These are phyloP conservation scores for Aspergillus leporis DNA, from an alignment of 495 filamentous ascomycete genomes.

Conservation along the genomic window DNA sequence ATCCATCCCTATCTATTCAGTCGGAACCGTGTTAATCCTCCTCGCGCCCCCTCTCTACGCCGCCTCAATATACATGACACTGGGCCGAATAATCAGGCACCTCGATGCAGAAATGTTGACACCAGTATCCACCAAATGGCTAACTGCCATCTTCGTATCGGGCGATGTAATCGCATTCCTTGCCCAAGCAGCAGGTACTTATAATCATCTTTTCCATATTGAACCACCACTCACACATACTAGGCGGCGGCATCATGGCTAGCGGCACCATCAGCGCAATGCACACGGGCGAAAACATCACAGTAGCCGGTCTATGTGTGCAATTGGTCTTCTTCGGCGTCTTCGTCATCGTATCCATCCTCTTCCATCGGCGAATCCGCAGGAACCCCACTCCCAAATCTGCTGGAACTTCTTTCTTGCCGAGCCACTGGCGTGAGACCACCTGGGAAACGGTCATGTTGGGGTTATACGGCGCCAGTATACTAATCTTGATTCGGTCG, in stretches of 20 bases:
- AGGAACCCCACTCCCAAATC: slow-evolving; percentile 25
- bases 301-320: slow-evolving; percentile 40
- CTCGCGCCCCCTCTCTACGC: slow-evolving; percentile 55
- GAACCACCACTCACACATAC: neutral
- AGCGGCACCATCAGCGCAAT: slow-evolving; percentile 10
- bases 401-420: neutral
- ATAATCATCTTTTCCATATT: neutral
- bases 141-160: slow-evolving; percentile 40
- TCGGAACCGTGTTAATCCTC: slow-evolving; percentile 42
- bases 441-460: slow-evolving; percentile 23
- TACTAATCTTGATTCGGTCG: slow-evolving; percentile 59
- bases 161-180: slow-evolving; percentile 40
- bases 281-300: slow-evolving; percentile 39
- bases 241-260: slow-evolving; percentile 28
- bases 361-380: slow-evolving; percentile 39
- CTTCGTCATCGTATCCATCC: slow-evolving; percentile 33
- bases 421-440: slow-evolving; percentile 45
- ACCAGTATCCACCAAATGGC: slow-evolving; percentile 27
- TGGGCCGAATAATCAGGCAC: slow-evolving; percentile 51
- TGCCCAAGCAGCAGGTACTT: slow-evolving; percentile 31
- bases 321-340: slow-evolving; percentile 47
- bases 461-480: slow-evolving; percentile 54
- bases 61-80: slow-evolving; percentile 60
- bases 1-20: slow-evolving; percentile 33
- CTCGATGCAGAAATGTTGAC: slow-evolving; percentile 42